phyloP scores from a whole-genome alignment of 306 rosid species.

The Malus sylvestris region DNA sequence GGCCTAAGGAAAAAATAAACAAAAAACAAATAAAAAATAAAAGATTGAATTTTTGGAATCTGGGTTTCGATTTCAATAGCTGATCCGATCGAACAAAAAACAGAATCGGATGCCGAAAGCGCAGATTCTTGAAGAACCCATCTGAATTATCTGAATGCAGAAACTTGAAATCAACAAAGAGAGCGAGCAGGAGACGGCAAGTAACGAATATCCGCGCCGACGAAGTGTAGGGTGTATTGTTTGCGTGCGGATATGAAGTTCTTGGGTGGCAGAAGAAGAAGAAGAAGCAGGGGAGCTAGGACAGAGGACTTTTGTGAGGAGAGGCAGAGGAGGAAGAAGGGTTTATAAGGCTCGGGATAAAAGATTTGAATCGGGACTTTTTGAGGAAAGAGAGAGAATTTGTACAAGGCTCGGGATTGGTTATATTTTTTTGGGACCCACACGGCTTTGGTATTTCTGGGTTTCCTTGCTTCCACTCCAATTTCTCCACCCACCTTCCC shows the following conservation, averaged over 20 bases:
- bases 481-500: background rate
- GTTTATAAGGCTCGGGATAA: conserved; percentile 33
- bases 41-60: conserved; percentile 21
- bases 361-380: conserved; percentile 20
- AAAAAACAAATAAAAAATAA: background rate
- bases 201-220: background rate
- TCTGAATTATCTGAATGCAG: conserved; percentile 13
- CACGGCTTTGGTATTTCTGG: background rate
- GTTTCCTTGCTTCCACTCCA: conserved; percentile 33
- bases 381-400: conserved; percentile 2
- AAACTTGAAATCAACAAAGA: background rate
- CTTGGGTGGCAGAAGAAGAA: background rate
- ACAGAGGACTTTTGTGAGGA: background rate
- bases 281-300: conserved; percentile 6
- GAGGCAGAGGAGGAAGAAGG: conserved; percentile 5
- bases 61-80: conserved; percentile 19
- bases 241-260: background rate
- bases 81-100: conserved; percentile 45
- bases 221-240: background rate
- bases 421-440: conserved; percentile 50
- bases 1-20: background rate
- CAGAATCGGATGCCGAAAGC: conserved; percentile 40
- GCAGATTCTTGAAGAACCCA: conserved; percentile 29
- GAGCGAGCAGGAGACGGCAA: conserved; percentile 1
- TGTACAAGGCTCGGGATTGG: conserved; percentile 35